phyloP scores from a whole-genome alignment of 2,329 filamentous ascomycete genomes.

The Magnaporthiopsis rhizophila region DNA sequence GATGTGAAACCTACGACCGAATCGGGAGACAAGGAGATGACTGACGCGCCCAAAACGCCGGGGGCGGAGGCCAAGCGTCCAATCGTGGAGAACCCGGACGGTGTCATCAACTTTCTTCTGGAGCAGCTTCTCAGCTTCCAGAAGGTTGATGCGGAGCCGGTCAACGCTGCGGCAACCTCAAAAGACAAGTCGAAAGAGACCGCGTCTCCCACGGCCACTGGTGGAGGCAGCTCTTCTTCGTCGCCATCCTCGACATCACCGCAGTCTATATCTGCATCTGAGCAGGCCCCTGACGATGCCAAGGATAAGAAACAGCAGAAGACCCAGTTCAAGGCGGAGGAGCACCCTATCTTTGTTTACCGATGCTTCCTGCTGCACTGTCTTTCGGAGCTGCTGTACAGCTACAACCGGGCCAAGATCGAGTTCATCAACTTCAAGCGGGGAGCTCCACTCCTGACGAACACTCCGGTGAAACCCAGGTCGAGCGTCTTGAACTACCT shows the following conservation, averaged over 20 bases:
- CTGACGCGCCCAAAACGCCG: conserved; percentile 54
- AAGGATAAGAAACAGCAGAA: conserved; percentile 61
- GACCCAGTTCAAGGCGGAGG: conserved; percentile 75
- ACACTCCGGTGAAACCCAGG: conserved; percentile 88
- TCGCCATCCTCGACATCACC: conserved; percentile 11
- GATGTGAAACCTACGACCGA: conserved; percentile 56
- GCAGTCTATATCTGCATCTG: conserved; percentile 12
- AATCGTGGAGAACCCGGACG: conserved; percentile 84
- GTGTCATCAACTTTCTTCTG: conserved; percentile 89
- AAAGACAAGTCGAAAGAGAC: conserved; percentile 1
- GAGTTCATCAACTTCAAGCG: conserved; percentile 99
- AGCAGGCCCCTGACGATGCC: conserved; percentile 24
- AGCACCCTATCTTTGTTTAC: conserved; percentile 94
- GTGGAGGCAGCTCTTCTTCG: neutral
- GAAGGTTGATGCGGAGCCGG: conserved; percentile 72
- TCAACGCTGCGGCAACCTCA: neutral
- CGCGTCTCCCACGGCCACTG: neutral
- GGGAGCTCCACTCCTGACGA: conserved; percentile 73
- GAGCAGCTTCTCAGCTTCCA: conserved; percentile 87
- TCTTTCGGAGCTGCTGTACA: conserved; percentile 79
- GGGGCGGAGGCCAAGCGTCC: conserved; percentile 67
- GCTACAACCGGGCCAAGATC: conserved; percentile 90
- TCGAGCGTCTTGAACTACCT: conserved; percentile 92
- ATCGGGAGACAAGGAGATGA: conserved; percentile 48
- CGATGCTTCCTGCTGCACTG: conserved; percentile 92